Evolutionary conservation across 2,329 filamentous ascomycete genomes (phyloP).

Genomic region (Penicillium decumbens): DNA sequence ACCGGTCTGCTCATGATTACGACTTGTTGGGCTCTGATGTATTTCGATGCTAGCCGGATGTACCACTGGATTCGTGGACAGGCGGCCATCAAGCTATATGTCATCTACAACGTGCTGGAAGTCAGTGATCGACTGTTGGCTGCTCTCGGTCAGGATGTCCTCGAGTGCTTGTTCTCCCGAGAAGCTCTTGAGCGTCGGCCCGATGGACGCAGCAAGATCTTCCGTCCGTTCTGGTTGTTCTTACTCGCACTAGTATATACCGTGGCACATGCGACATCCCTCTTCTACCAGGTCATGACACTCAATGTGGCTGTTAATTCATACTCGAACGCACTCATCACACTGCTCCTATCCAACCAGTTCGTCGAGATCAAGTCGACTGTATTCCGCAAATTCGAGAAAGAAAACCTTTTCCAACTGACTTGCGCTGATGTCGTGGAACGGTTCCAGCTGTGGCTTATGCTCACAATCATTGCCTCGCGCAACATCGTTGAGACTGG

Average conservation of each 20-base stretch:
- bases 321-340: conserved; percentile 92
- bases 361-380: conserved; percentile 99
- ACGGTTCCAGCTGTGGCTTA: conserved; percentile 94
- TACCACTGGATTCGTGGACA: conserved; percentile 97
- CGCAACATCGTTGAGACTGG: conserved; percentile 96
- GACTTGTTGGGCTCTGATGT: conserved; percentile 81
- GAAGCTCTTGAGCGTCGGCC: conserved; percentile 85
- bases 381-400: conserved; percentile 98
- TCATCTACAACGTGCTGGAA: conserved; percentile 97
- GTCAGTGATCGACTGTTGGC: conserved; percentile 81
- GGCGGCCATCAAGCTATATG: conserved; percentile 95
- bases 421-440: conserved; percentile 97
- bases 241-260: conserved; percentile 81
- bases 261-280: conserved; percentile 74
- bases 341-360: conserved; percentile 89
- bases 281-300: conserved; percentile 97
- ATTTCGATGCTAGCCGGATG: conserved; percentile 91
- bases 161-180: conserved; percentile 90
- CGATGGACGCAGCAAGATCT: conserved; percentile 83
- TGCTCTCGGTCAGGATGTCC: conserved; percentile 88
- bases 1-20: conserved; percentile 83
- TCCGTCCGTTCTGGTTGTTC: conserved; percentile 88
- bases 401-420: conserved; percentile 93
- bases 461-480: conserved; percentile 92
- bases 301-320: conserved; percentile 98